phyloP scores from a whole-genome alignment of 1,284 basidiomycete species.

The Apiotrichum akiyoshidainum region DNA sequence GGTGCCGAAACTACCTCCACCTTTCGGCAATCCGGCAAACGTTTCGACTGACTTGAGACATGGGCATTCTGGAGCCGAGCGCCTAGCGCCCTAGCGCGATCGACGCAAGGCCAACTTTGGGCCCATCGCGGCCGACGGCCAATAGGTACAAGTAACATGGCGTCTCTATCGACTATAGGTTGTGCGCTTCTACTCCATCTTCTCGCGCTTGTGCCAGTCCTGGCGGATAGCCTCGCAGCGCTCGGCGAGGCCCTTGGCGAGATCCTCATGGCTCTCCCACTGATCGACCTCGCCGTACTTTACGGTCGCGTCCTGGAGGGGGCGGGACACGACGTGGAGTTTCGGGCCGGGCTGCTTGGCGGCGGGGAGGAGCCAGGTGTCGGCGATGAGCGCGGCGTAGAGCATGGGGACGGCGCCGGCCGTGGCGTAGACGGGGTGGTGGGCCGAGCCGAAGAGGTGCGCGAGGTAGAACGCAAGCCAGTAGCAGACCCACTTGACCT shows the following conservation, averaged over 20 bases:
- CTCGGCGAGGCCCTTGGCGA: conserved; percentile 26
- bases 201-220: conserved; percentile 31
- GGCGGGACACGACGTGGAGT: conserved; percentile 25
- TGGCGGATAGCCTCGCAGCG: conserved; percentile 33
- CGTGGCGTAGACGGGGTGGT: conserved; percentile 37
- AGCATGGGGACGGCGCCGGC: conserved; percentile 38
- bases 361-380: conserved; percentile 28
- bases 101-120: no score
- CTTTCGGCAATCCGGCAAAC: no score
- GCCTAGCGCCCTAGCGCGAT: no score
- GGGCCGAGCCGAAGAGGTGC: conserved; percentile 39
- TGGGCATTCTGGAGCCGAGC: no score
- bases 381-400: conserved; percentile 39
- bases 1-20: no score
- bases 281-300: conserved; percentile 41
- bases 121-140: no score
- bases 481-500: conserved; percentile 59
- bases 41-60: no score
- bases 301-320: conserved; percentile 29
- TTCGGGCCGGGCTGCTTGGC: conserved; percentile 32
- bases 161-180: not conserved
- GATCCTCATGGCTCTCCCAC: conserved; percentile 30
- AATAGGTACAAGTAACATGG: not conserved
- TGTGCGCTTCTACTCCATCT: not conserved
- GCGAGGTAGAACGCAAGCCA: conserved; percentile 61